Percentiles rank a stretch among this genome's conserved stretches.
These are phyloP conservation scores for Dictyostelium discoideum DNA, from an alignment of 78 protist species.

Conservation along the genomic window DNA sequence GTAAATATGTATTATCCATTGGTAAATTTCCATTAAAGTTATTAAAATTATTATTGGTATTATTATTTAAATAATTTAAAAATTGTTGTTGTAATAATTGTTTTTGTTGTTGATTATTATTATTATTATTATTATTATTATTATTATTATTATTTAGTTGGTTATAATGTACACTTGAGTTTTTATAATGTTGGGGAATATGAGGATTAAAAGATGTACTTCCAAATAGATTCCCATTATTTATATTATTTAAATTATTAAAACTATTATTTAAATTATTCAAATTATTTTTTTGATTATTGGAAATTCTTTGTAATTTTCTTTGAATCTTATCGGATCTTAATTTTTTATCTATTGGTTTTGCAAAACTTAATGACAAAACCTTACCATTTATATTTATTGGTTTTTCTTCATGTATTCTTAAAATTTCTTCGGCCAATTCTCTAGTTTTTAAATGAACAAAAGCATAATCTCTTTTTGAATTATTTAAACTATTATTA, in stretches of 20 bases:
- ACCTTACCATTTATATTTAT: background rate
- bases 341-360: slow-evolving; percentile 50
- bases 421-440: slow-evolving; percentile 20
- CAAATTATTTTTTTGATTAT: background rate
- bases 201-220: background rate
- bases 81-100: background rate
- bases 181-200: background rate
- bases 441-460: slow-evolving; percentile 45
- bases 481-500: background rate
- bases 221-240: background rate
- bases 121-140: no score
- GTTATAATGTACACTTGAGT: background rate
- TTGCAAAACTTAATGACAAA: slow-evolving; percentile 15
- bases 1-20: background rate
- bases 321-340: slow-evolving; percentile 4
- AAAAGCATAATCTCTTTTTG: slow-evolving; percentile 60
- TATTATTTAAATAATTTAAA: background rate
- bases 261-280: background rate
- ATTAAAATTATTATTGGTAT: background rate
- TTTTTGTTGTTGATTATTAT: background rate
- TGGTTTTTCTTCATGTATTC: background rate
- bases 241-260: background rate
- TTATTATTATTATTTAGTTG: background rate
- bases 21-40: background rate
- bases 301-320: background rate